phyloP scores from a whole-genome alignment of 176 grass and related monocot genomes.

The Juncus effusus region DNA sequence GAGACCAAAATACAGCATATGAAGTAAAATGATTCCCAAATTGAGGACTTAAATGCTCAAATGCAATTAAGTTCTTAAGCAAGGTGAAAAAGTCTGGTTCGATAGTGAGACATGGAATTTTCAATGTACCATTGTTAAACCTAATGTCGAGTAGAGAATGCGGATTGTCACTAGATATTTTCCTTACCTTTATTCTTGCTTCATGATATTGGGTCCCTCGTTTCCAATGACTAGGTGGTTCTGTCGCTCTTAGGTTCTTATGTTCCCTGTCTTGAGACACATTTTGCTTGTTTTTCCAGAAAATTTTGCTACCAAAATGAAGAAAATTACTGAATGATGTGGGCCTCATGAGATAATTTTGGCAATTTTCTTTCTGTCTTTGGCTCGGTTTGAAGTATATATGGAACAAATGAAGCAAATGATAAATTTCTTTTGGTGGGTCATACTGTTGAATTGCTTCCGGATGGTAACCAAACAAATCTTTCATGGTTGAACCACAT shows the following conservation, averaged over 20 bases:
- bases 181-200: slow-evolving; percentile 11
- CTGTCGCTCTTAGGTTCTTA: neutral
- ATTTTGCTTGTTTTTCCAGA: neutral
- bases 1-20: slow-evolving; percentile 27
- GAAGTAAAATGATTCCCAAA: slow-evolving; percentile 29
- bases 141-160: slow-evolving; percentile 30
- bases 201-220: slow-evolving; percentile 25
- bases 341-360: neutral
- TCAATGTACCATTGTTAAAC: slow-evolving; percentile 23
- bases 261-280: fast-evolving
- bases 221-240: neutral
- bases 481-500: slow-evolving; percentile 7
- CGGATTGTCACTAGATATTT: neutral
- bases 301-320: neutral
- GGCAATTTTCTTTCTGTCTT: neutral
- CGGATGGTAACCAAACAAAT: neutral
- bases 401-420: slow-evolving; percentile 29
- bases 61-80: slow-evolving; percentile 26
- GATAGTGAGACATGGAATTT: slow-evolving; percentile 27
- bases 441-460: slow-evolving; percentile 3
- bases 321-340: neutral
- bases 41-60: slow-evolving; percentile 16
- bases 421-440: slow-evolving; percentile 19
- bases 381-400: slow-evolving; percentile 6
- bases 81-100: slow-evolving; percentile 17